phyloP scores from a whole-genome alignment of 345 rosid genomes.

The Populus deltoides region DNA sequence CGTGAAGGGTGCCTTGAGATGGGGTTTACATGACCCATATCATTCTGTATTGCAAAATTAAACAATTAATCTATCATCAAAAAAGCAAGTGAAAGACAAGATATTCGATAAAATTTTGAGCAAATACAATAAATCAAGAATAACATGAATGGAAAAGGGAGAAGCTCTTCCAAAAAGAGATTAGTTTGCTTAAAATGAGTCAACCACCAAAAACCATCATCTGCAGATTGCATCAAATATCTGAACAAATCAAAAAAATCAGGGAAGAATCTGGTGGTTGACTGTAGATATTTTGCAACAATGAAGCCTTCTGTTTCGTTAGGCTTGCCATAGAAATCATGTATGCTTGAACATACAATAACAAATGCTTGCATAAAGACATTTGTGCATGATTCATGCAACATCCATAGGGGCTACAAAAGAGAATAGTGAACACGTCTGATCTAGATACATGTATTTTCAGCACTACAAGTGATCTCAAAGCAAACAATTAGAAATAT shows the following conservation, averaged over 20 bases:
- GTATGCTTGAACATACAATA: not conserved
- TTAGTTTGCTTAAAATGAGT: not conserved
- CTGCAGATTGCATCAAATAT: not conserved
- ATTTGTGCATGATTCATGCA: not conserved
- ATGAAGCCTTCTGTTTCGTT: not conserved
- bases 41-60: conserved; percentile 46
- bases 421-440: not conserved
- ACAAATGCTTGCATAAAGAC: not conserved
- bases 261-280: not conserved
- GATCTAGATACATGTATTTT: not conserved
- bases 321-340: not conserved
- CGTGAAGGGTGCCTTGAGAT: conserved; percentile 54
- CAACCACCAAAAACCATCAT: not conserved
- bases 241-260: not conserved
- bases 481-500: not conserved
- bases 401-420: not conserved
- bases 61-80: conserved; percentile 14
- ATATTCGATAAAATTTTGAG: not conserved
- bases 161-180: not conserved
- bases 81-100: not conserved
- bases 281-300: not conserved
- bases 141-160: not conserved
- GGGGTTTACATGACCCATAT: conserved; percentile 36
- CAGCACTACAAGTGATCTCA: not conserved
- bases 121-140: conserved; percentile 6